These are phyloP conservation scores for Plasmodium inui DNA, from an alignment of 169 alveolate species.

Conservation along the genomic window DNA sequence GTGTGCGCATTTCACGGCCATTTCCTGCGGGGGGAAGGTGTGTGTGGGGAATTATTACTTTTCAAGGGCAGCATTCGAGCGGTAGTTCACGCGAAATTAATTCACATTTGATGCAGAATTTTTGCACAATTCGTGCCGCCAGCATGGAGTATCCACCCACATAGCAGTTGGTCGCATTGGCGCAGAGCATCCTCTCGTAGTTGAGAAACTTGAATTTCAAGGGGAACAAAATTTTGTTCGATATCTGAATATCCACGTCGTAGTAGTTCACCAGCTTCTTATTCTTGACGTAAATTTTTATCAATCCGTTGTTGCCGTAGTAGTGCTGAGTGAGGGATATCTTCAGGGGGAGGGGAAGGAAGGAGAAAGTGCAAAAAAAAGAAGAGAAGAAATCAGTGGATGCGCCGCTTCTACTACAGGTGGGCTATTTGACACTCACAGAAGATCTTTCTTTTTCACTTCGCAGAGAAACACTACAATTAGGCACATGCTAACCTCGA, in stretches of 20 bases:
- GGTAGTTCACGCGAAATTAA: background rate
- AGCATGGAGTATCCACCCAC: background rate
- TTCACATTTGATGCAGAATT: background rate
- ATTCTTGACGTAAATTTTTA: constrained; percentile 37
- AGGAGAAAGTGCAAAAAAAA: background rate
- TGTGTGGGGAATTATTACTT: too few relatives aligned
- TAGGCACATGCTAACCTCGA: constrained; percentile 13
- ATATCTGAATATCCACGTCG: constrained; percentile 45
- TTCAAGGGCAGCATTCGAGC: background rate
- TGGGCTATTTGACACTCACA: background rate
- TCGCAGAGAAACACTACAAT: background rate
- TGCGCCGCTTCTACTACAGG: too few relatives aligned
- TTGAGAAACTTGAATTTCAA: constrained; percentile 25
- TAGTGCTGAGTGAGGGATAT: constrained; percentile 29
- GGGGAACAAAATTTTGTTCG: constrained; percentile 59
- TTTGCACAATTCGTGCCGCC: background rate
- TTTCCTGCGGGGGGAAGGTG: constrained; percentile 26
- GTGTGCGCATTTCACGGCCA: constrained; percentile 49
- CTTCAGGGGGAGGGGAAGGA: background rate
- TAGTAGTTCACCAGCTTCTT: constrained; percentile 28
- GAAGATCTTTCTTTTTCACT: background rate
- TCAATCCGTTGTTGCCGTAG: constrained; percentile 23
- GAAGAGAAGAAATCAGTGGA: background rate
- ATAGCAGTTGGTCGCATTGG: constrained; percentile 30
- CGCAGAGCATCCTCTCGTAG: constrained; percentile 28